Percentiles rank a stretch among this genome's conserved stretches.
phyloP scores from a whole-genome alignment of 2,329 filamentous ascomycete genomes.

The Dothistroma septosporum region DNA sequence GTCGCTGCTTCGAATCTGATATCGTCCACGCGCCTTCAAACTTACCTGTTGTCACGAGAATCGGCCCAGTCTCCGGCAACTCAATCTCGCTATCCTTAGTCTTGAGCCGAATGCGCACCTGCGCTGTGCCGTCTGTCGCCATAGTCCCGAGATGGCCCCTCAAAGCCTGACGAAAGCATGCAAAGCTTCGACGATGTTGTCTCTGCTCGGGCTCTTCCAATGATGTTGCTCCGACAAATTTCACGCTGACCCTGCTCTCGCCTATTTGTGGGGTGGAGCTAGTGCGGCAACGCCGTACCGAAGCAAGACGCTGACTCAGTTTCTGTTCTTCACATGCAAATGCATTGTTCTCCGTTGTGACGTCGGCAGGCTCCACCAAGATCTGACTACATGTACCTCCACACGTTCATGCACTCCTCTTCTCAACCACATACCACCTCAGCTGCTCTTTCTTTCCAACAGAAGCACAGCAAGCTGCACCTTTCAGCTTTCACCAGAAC shows the following conservation, averaged over 20 bases:
- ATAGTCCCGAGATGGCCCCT: neutral
- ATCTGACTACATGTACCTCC: neutral
- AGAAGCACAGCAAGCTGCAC: neutral
- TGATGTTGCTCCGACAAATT: conserved; percentile 1
- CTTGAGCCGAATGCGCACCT: conserved; percentile 54
- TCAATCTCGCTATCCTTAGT: conserved; percentile 52
- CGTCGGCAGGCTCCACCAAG: neutral
- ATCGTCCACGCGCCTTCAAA: conserved; percentile 1
- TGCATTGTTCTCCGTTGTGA: conserved; percentile 3
- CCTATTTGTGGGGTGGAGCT: neutral
- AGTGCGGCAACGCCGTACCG: neutral
- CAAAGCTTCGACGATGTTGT: neutral
- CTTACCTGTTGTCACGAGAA: conserved; percentile 56
- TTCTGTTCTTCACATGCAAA: conserved; percentile 6
- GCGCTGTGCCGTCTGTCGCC: conserved; percentile 28
- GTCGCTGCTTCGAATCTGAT: neutral
- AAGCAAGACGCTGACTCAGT: neutral
- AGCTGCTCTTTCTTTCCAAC: neutral
- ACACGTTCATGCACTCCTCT: conserved; percentile 1
- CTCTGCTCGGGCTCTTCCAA: neutral
- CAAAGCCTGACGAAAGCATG: neutral
- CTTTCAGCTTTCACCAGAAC: neutral
- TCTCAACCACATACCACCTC: neutral
- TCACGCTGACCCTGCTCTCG: conserved; percentile 1
- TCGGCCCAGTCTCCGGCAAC: conserved; percentile 52